Evolutionary conservation across 1,139 yeast genomes (phyloP).

Genomic region (Debaryomyces fabryi): DNA sequence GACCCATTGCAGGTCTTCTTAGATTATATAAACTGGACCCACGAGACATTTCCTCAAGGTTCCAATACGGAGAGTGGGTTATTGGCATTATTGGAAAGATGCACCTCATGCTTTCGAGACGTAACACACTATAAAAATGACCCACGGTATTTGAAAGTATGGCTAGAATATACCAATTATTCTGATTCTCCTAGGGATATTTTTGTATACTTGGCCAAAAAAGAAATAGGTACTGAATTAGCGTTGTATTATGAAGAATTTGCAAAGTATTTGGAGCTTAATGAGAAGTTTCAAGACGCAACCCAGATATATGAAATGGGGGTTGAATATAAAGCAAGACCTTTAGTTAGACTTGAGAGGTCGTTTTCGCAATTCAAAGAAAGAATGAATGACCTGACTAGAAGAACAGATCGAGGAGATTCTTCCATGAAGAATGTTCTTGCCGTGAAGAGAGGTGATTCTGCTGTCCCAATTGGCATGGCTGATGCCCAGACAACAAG

Average conservation of each 20-base stretch:
- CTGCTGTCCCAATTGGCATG: conserved; percentile 10
- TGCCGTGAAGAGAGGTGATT: conserved; percentile 31
- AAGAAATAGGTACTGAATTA: conserved; percentile 68
- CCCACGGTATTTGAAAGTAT: conserved; percentile 72
- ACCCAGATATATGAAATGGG: conserved; percentile 66
- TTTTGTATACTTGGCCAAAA: conserved; percentile 71
- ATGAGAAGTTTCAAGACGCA: conserved; percentile 60
- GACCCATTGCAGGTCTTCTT: conserved; percentile 80
- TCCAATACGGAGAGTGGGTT: conserved; percentile 67
- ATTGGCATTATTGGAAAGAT: conserved; percentile 65
- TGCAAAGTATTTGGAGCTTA: conserved; percentile 64
- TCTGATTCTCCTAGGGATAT: conserved; percentile 75
- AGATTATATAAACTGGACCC: conserved; percentile 75
- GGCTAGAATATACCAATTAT: conserved; percentile 75
- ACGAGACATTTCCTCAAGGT: conserved; percentile 69
- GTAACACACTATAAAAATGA: conserved; percentile 73
- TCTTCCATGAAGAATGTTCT: conserved; percentile 21
- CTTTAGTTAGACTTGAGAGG: conserved; percentile 54
- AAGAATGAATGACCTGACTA: conserved; percentile 8
- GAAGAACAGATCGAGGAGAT: neutral
- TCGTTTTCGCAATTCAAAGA: conserved; percentile 48
- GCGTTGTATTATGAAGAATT: conserved; percentile 82
- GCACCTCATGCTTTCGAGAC: conserved; percentile 72
- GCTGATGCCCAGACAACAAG: conserved; percentile 6
- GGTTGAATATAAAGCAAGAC: conserved; percentile 62